Evolutionary conservation across 495 filamentous ascomycete species (phyloP).

Genomic region (Penicillium soppii): DNA sequence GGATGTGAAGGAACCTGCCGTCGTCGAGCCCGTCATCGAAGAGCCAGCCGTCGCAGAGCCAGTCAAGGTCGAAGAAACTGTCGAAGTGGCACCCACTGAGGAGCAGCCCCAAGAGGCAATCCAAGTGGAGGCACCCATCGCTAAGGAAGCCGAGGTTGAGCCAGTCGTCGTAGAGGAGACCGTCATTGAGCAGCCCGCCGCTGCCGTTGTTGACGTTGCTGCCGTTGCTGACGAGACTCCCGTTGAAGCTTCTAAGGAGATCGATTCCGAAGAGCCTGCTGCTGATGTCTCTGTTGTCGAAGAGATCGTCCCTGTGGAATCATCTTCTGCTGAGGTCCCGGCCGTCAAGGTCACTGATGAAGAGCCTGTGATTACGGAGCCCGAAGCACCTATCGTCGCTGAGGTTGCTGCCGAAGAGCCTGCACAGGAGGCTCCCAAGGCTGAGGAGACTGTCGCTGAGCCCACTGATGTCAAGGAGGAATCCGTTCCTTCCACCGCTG

Average conservation of each 20-base stretch:
- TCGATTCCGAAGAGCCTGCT: not conserved
- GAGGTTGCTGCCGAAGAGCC: constrained; percentile 5
- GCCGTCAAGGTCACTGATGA: not conserved
- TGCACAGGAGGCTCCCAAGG: constrained; percentile 4
- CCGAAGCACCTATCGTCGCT: constrained; percentile 1
- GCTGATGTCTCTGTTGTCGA: constrained; percentile 5
- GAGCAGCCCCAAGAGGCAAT: not conserved
- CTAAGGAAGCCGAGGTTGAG: constrained; percentile 6
- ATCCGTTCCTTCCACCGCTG: constrained; percentile 2
- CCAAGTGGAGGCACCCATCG: constrained; percentile 2
- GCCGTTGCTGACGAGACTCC: constrained; percentile 4
- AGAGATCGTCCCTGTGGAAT: constrained; percentile 6
- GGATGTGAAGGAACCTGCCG: not conserved
- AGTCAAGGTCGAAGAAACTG: not conserved
- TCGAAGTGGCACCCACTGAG: not conserved
- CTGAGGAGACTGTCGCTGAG: constrained; percentile 6
- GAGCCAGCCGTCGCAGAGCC: constrained; percentile 3
- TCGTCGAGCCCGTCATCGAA: constrained; percentile 3
- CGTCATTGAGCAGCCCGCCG: not conserved
- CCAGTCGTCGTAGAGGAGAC: constrained; percentile 8
- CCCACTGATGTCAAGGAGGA: constrained; percentile 11
- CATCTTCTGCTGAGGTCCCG: constrained; percentile 11
- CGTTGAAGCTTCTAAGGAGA: not conserved
- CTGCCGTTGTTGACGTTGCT: too few species aligned
- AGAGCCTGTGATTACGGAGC: not conserved